Evolutionary conservation across 192 early-diverging fungal species (phyloP).

Genomic region (Linderina pennispora): DNA sequence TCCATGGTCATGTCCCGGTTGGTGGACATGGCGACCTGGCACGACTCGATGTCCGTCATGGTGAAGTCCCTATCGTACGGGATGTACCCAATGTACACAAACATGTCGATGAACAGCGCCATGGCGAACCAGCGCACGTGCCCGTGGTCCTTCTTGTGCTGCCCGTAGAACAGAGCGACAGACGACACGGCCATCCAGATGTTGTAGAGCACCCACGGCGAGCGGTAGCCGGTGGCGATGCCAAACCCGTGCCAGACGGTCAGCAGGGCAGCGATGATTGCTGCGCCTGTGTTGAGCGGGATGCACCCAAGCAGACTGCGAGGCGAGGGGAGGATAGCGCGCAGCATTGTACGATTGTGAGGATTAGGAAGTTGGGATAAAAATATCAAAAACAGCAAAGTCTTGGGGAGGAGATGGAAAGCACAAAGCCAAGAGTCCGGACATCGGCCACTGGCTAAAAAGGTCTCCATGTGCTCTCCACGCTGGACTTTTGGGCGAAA

Average conservation of each 20-base stretch:
- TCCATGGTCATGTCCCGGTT: conserved; percentile 23
- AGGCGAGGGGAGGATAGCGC: conserved; percentile 14
- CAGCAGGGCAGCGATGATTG: background rate
- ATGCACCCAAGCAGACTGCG: conserved; percentile 17
- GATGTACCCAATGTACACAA: conserved; percentile 8
- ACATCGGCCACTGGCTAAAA: too few species aligned
- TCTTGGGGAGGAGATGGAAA: background rate
- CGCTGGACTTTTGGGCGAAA: too few species aligned
- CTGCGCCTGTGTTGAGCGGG: conserved; percentile 11
- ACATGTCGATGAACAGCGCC: conserved; percentile 20
- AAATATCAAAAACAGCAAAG: too few species aligned
- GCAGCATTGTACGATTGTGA: conserved; percentile 14
- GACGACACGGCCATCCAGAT: conserved; percentile 38
- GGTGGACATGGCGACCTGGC: conserved; percentile 23
- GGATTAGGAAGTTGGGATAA: background rate
- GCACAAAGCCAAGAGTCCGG: too few species aligned
- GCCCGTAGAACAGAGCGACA: conserved; percentile 31
- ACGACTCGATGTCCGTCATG: conserved; percentile 30
- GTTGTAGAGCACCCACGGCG: conserved; percentile 27
- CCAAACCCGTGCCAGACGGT: conserved; percentile 17
- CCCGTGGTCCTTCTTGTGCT: conserved; percentile 24
- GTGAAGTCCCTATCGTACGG: conserved; percentile 16
- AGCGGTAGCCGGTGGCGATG: conserved; percentile 9
- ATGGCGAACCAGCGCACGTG: conserved; percentile 38
- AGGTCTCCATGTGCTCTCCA: too few species aligned